Evolutionary conservation across 805 yeast species (phyloP).

Genomic region (Myxozyma geophila): DNA sequence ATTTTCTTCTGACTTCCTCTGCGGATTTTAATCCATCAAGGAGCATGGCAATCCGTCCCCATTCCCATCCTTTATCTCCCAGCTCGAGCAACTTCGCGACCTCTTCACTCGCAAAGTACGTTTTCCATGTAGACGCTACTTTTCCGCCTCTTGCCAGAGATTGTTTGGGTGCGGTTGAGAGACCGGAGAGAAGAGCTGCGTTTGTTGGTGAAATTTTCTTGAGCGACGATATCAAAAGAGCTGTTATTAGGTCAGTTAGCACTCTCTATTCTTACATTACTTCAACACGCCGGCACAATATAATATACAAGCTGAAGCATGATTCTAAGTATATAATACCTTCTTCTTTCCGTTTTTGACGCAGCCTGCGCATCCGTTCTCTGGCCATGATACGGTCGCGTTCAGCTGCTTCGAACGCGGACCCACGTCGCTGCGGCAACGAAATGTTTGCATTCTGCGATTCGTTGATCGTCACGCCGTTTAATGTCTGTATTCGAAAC

Average conservation of each 20-base stretch:
- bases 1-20: conserved; percentile 30
- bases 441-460: conserved; percentile 28
- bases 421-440: conserved; percentile 28
- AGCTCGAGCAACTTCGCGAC: conserved; percentile 21
- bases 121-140: conserved; percentile 29
- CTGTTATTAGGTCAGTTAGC: background rate
- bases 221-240: conserved; percentile 22
- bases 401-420: conserved; percentile 31
- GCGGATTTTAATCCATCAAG: conserved; percentile 31
- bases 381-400: conserved; percentile 32
- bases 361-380: conserved; percentile 33
- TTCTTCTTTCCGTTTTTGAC: conserved; percentile 31
- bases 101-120: conserved; percentile 21
- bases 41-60: conserved; percentile 32
- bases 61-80: conserved; percentile 28
- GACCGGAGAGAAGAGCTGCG: conserved; percentile 11
- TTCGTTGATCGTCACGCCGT: conserved; percentile 27
- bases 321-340: conserved; percentile 11
- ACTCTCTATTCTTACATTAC: background rate
- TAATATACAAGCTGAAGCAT: background rate
- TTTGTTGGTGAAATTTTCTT: conserved; percentile 21
- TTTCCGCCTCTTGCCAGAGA: conserved; percentile 9
- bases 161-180: background rate
- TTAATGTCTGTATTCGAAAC: conserved; percentile 32
- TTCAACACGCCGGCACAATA: background rate